A percentile compares a stretch with the other conserved stretches of the same genome.
Conservation (phyloP, 345 rosid species). For the Ceriops decandra region DNA sequence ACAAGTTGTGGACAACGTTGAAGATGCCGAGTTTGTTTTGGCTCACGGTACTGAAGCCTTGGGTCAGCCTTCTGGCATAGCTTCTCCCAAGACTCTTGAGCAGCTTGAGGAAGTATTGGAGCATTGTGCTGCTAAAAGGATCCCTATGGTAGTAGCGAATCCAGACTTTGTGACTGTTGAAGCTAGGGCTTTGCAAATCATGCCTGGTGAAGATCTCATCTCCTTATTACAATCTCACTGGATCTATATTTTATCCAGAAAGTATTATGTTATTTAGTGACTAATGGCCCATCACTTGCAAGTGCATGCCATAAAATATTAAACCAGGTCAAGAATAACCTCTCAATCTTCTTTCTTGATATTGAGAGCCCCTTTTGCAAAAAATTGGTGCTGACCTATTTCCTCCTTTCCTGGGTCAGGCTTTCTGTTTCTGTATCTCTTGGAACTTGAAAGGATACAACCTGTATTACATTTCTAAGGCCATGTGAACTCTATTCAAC, state of each 20-base stretch:
- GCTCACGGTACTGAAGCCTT: conserved; percentile 90
- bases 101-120: conserved; percentile 79
- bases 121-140: conserved; percentile 56
- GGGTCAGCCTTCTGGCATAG: conserved; percentile 65
- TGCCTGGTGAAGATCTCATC: conserved; percentile 66
- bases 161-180: conserved; percentile 94
- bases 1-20: conserved; percentile 62
- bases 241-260: not conserved
- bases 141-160: conserved; percentile 95
- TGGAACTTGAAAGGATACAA: no score
- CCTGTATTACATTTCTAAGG: no score
- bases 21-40: conserved; percentile 85
- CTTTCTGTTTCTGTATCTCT: no score
- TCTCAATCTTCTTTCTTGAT: no score
- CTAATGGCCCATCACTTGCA: not conserved
- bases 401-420: no score
- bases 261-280: not conserved
- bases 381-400: no score
- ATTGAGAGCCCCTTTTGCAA: no score
- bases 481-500: no score
- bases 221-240: not conserved
- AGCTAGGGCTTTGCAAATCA: conserved; percentile 70
- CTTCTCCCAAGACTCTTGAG: conserved; percentile 51
- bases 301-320: not conserved
- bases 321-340: no score